phyloP scores from a whole-genome alignment of 2,329 filamentous ascomycete genomes.

The Colletotrichum tabaci region DNA sequence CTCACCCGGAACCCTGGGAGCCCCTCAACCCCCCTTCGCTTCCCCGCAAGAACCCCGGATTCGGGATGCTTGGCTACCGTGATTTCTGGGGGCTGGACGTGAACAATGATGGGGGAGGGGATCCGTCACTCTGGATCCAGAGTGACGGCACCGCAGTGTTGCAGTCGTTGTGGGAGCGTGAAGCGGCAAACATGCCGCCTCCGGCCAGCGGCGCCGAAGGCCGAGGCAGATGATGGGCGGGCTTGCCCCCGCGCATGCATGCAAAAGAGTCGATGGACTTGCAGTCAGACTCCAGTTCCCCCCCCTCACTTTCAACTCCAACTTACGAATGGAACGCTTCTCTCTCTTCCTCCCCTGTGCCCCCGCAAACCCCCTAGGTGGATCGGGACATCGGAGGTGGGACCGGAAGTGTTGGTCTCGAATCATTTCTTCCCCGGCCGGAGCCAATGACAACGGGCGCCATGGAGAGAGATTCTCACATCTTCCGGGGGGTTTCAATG shows the following conservation, averaged over 20 bases:
- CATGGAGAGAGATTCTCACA: not conserved
- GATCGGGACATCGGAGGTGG: slow-evolving; percentile 8
- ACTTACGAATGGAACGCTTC: too few relatives aligned
- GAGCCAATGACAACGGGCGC: slow-evolving; percentile 11
- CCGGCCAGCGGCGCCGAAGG: slow-evolving; percentile 32
- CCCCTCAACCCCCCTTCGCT: not conserved
- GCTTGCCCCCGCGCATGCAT: not conserved
- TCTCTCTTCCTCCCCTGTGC: too few relatives aligned
- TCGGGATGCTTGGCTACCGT: slow-evolving; percentile 29
- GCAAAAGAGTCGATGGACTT: not conserved
- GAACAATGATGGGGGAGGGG: not conserved
- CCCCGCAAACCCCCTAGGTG: not conserved
- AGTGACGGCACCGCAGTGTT: slow-evolving; percentile 5
- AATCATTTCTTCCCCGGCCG: not conserved
- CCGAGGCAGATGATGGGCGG: slow-evolving; percentile 1
- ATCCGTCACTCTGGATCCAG: not conserved
- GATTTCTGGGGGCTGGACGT: slow-evolving; percentile 16
- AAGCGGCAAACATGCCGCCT: not conserved
- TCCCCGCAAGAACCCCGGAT: slow-evolving; percentile 39
- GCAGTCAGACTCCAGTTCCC: not conserved
- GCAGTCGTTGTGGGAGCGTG: not conserved
- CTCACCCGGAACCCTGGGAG: too few relatives aligned
- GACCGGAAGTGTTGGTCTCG: not conserved
- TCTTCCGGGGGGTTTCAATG: slow-evolving; percentile 10
- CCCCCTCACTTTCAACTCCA: not conserved